These are phyloP conservation scores for Lipomyces spencermartinsiae DNA, from an alignment of 805 yeast genomes.

Conservation along the genomic window DNA sequence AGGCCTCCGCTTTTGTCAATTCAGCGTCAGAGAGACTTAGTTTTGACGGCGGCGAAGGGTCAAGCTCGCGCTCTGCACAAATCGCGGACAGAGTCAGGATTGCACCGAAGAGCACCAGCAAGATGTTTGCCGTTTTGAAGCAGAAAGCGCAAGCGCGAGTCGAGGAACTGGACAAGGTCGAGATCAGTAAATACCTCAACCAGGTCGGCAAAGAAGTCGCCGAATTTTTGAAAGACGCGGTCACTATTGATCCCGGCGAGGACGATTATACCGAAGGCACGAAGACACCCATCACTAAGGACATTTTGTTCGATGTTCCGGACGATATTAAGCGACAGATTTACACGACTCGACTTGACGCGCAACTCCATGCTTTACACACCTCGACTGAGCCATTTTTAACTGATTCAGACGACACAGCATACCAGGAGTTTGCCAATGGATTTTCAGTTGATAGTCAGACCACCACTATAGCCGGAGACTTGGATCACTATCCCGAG, in stretches of 20 bases:
- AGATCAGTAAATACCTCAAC: constrained; percentile 68
- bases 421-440: constrained; percentile 48
- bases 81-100: constrained; percentile 14
- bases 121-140: constrained; percentile 45
- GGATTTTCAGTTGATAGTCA: constrained; percentile 55
- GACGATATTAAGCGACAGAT: constrained; percentile 37
- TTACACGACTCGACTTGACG: constrained; percentile 58
- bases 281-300: constrained; percentile 14
- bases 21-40: constrained; percentile 20
- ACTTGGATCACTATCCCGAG: constrained; percentile 57
- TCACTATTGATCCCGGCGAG: constrained; percentile 43
- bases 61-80: constrained; percentile 14
- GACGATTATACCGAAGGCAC: constrained; percentile 10
- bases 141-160: constrained; percentile 64
- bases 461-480: constrained; percentile 57
- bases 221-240: constrained; percentile 53
- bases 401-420: constrained; percentile 44
- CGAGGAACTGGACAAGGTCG: constrained; percentile 75
- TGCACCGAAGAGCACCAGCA: constrained; percentile 38
- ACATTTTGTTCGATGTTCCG: constrained; percentile 32
- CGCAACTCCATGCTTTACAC: constrained; percentile 63
- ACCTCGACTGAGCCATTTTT: constrained; percentile 56
- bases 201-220: constrained; percentile 58
- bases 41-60: constrained; percentile 14
- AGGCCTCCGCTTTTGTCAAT: constrained; percentile 16